Percentiles rank a stretch among this genome's conserved stretches.
Conservation (phyloP, 345 rosid species). For the Heritiera littoralis region DNA sequence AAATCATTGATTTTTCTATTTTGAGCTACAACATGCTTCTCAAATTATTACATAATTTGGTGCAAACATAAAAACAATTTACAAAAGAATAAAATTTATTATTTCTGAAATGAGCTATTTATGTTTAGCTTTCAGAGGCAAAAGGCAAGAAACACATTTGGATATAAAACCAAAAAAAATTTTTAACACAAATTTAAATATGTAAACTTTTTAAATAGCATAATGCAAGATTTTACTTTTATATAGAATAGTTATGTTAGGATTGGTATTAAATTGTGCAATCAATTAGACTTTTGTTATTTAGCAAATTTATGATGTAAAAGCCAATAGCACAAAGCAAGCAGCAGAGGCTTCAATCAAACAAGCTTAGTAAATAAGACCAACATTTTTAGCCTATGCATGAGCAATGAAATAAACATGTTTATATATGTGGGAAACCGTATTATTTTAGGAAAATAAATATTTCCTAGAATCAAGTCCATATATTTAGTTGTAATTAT, state of each 20-base stretch:
- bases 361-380: background rate
- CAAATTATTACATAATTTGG: background rate
- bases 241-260: background rate
- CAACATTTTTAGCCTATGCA: background rate
- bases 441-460: too few relatives aligned
- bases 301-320: conserved; percentile 1
- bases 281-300: background rate
- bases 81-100: background rate
- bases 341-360: background rate
- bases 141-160: background rate
- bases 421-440: too few relatives aligned
- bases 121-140: background rate
- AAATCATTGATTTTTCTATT: background rate
- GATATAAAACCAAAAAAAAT: background rate
- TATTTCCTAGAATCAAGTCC: too few relatives aligned
- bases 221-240: background rate
- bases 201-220: background rate
- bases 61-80: background rate
- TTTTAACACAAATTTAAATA: background rate
- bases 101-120: background rate
- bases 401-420: conserved; percentile 1
- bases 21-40: background rate
- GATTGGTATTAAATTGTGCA: background rate
- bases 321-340: background rate
- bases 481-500: too few relatives aligned